Evolutionary conservation across 2,329 filamentous ascomycete genomes (phyloP), one percentile per base, ranked within the genome.

Genomic region (Dothistroma septosporum): DNA sequence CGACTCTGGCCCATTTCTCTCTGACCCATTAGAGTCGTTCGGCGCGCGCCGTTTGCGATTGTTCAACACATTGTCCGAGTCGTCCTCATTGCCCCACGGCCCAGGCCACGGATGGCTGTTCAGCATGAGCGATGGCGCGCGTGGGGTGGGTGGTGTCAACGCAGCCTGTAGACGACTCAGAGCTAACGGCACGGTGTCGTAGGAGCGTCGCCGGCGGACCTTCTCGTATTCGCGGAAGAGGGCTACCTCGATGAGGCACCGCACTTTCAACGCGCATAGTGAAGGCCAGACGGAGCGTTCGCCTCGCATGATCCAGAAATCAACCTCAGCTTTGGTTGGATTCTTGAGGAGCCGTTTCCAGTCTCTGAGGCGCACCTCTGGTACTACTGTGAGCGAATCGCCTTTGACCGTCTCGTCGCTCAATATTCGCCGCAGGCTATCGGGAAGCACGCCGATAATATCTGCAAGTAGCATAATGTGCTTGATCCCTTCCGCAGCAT

Each of bases 271-370:
- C 14, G 92, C 91, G 33, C 87, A 87, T 2, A 96, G 85, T 1
- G 91, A 90, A 0, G 92, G 93, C 92, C 93, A 97, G 0, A 96
- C 91, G 66, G 90, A 92, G 63, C 87, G 80, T 76, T 97, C 93
- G 1, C 93, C 93, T 58, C 88, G 83, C 33, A 87, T 75, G 57
- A 95, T 92, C 93, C 92, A 97, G 68, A 93, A 89, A 60, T 91
- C 86, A 3, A 97, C 78, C 9, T 85, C 87, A 61, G 88, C 85
- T 55, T 85, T 81, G 0, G 88, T 93, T 0, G 92, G 92, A 32
- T 89, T 90, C 74, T 95, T 89, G n/a, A 97, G 82, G 35, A 97
- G 77, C 35, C 88, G 84, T 47, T 87, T 78, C 72, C 96, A 91
- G 75, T 97, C 92, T 0, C 79, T 75, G 0, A 86, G 78, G 4